phyloP scores from a whole-genome alignment of 768 basidiomycete genomes.

The Daedaleopsis nitida region DNA sequence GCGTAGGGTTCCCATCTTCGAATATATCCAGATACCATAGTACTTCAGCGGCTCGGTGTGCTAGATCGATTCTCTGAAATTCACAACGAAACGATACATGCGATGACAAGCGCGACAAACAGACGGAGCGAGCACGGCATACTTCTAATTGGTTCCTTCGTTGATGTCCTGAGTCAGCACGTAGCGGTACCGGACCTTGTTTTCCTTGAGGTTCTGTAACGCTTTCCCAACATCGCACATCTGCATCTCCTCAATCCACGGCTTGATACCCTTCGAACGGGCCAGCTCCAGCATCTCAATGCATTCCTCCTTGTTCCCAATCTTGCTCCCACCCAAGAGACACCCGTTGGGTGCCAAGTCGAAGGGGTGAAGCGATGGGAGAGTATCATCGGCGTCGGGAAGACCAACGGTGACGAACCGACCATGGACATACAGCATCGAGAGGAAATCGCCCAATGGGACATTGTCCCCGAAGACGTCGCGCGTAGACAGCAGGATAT shows the following conservation, averaged over 20 bases:
- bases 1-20: too few relatives aligned
- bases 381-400: constrained; percentile 49
- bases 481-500: constrained; percentile 47
- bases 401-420: constrained; percentile 58
- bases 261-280: constrained; percentile 51
- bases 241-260: constrained; percentile 44
- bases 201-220: constrained; percentile 47
- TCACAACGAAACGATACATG: too few relatives aligned
- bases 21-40: too few relatives aligned
- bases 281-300: constrained; percentile 62
- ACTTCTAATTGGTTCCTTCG: too few relatives aligned
- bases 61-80: too few relatives aligned
- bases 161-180: constrained; percentile 47
- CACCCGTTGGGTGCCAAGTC: constrained; percentile 32
- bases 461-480: constrained; percentile 23
- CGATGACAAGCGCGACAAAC: too few relatives aligned
- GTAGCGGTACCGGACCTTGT: constrained; percentile 55
- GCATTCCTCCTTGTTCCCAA: constrained; percentile 61
- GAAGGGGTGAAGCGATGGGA: constrained; percentile 27
- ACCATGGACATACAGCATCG: constrained; percentile 53
- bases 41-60: too few relatives aligned
- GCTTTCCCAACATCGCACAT: constrained; percentile 52
- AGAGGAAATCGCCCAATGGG: constrained; percentile 35
- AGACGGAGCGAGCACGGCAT: too few relatives aligned
- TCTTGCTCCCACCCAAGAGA: constrained; percentile 34